Evolutionary conservation across 2,329 filamentous ascomycete genomes (phyloP).

Genomic region (Penicillium sp.): DNA sequence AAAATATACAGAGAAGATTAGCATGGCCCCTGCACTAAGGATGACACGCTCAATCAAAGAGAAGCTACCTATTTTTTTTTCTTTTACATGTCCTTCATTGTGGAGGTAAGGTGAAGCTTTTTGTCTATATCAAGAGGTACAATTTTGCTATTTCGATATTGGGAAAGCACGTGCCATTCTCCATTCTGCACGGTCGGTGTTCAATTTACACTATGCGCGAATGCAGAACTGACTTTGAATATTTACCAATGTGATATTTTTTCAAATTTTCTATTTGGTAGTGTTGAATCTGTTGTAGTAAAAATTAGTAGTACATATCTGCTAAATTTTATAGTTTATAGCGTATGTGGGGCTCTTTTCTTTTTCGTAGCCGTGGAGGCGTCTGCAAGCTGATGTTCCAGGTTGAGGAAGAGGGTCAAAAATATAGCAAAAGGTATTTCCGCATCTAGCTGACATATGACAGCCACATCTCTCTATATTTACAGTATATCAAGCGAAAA

Average conservation of each 20-base stretch:
- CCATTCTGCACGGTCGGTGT: neutral
- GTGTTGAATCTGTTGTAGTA: too few species aligned
- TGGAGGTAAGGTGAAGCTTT: neutral
- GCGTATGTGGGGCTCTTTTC: neutral
- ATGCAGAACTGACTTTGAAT: neutral
- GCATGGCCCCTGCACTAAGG: conserved; percentile 87
- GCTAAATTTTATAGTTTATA: neutral
- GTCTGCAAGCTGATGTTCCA: neutral
- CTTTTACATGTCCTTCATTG: neutral
- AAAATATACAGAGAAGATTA: conserved; percentile 76
- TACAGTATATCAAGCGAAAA: neutral
- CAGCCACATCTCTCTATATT: neutral
- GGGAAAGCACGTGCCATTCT: neutral
- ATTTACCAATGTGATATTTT: neutral
- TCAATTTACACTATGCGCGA: neutral
- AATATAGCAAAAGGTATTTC: too few species aligned
- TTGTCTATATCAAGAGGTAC: neutral
- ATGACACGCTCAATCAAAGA: conserved; percentile 88
- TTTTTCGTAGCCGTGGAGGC: neutral
- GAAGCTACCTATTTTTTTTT: conserved; percentile 69
- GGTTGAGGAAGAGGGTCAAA: too few species aligned
- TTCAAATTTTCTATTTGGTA: neutral
- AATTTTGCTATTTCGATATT: neutral
- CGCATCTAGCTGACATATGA: neutral
- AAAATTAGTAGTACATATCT: neutral